Evolutionary conservation across 371 early-diverging fungal species (phyloP), one percentile per base, ranked within the genome.

Genomic region (Mortierella sp.): DNA sequence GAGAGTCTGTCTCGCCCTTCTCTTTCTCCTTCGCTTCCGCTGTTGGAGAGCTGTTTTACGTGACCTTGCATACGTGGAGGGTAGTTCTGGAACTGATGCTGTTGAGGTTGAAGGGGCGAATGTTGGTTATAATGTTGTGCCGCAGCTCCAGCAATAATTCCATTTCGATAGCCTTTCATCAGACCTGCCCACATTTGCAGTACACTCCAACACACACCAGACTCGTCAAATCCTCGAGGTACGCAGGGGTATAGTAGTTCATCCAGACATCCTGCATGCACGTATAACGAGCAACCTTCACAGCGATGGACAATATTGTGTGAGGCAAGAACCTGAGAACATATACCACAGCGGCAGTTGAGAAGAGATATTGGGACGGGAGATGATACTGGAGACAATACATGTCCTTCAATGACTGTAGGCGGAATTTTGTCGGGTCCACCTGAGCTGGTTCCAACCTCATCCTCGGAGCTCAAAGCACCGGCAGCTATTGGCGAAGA

Each of bases 171-270:
- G 62, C 91, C 87, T 69, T 90, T 92, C 59, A 95, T 77, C 20
- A 95, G 83, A 0, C 94, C 93, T 3, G 94, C 93, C 86, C 94
- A 94, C 83, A 93, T 89, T 66, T 92, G 91, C 61, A 95, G 78
- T 43, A 94, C 94, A 8, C 91, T 87, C 61, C 87, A 86, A 60
- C 89, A 90, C 30, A 95, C 88, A 59, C 91, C 92, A 30, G 86
- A 75, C 69, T 94, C 95, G 68, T 93, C 89, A 75, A 94, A 94
- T 43, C 90, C 88, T 14, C 85, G 85, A 26, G 91, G 90, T 22
- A 88, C 81, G 68, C 91, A 91, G 10, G 88, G 86, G 51, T 89
- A 88, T 10, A 91, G 69, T 4, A 91, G 83, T 45, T 91, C 86
- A 11, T 87, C 86, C 11, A 87, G 66, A 69, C 91, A 91, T 16